Evolutionary conservation across 1,284 basidiomycete species (phyloP).

Genomic region (Fistulina hepatica): DNA sequence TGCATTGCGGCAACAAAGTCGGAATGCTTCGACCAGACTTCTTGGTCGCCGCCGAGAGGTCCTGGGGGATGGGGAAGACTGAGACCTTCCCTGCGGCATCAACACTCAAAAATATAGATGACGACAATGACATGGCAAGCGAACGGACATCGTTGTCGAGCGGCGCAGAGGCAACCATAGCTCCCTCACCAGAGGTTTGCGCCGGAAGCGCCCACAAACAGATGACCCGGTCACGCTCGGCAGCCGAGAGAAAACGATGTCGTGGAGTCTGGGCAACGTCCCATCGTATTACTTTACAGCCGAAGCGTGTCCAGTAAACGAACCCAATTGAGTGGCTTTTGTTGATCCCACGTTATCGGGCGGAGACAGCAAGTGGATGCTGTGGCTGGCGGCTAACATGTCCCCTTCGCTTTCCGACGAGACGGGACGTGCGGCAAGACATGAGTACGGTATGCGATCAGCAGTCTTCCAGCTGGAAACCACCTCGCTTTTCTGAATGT

Average conservation of each 20-base stretch:
- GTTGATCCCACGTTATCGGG: constrained; percentile 22
- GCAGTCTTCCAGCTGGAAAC: constrained; percentile 41
- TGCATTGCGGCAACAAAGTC: constrained; percentile 41
- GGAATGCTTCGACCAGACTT: constrained; percentile 9
- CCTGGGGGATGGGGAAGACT: constrained; percentile 44
- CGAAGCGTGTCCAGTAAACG: constrained; percentile 60
- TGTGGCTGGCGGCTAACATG: constrained; percentile 48
- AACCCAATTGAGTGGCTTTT: constrained; percentile 35
- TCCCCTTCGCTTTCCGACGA: constrained; percentile 28
- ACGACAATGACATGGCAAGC: constrained; percentile 33
- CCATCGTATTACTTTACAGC: constrained; percentile 44
- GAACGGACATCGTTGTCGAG: constrained; percentile 57
- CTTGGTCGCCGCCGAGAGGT: constrained; percentile 20
- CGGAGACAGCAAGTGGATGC: constrained; percentile 42
- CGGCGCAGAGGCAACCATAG: constrained; percentile 51
- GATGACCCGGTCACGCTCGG: constrained; percentile 68
- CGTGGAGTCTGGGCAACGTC: constrained; percentile 28
- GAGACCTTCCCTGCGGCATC: constrained; percentile 59
- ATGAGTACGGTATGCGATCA: constrained; percentile 46
- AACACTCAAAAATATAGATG: constrained; percentile 44
- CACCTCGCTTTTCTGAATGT: constrained; percentile 37
- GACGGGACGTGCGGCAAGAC: constrained; percentile 33
- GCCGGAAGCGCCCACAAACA: constrained; percentile 52
- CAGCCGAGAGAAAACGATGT: constrained; percentile 55
- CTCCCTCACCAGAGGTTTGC: constrained; percentile 37